These are phyloP conservation scores for Flaveria floridana DNA, from an alignment of 140 eudicot species.

Conservation along the genomic window DNA sequence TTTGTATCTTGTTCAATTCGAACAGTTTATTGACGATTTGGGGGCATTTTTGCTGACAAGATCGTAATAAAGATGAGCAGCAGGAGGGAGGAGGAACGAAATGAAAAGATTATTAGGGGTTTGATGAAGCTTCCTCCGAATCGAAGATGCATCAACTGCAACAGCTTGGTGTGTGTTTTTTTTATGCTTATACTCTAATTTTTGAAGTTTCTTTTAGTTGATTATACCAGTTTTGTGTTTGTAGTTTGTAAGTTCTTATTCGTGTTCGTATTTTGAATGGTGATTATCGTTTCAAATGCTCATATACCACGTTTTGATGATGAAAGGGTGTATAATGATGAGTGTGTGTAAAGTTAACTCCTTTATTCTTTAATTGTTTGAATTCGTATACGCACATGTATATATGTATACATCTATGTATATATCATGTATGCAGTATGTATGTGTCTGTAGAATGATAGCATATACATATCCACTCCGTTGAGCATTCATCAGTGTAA, in stretches of 20 bases:
- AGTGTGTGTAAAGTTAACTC: not conserved
- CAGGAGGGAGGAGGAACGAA: conserved; percentile 73
- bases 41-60: not conserved
- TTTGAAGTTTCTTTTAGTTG: not conserved
- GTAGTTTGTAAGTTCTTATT: too few relatives aligned
- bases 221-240: not conserved
- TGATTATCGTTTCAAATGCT: too few relatives aligned
- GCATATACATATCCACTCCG: not conserved
- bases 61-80: conserved; percentile 50
- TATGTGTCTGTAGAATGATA: not conserved
- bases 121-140: conserved; percentile 93
- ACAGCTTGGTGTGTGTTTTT: conserved; percentile 55
- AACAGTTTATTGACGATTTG: conserved; percentile 7
- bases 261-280: too few relatives aligned
- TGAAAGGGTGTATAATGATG: not conserved
- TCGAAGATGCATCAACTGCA: conserved; percentile 95
- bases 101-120: conserved; percentile 86
- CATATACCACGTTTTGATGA: not conserved
- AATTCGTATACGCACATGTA: not conserved
- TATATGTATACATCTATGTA: too few relatives aligned
- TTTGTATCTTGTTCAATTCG: conserved; percentile 3
- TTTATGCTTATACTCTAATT: not conserved
- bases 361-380: not conserved
- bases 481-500: conserved; percentile 1
- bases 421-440: not conserved